Base-by-base conservation (phyloP, 805 yeast species). In the Starmerella ratchasimensis region DNA sequence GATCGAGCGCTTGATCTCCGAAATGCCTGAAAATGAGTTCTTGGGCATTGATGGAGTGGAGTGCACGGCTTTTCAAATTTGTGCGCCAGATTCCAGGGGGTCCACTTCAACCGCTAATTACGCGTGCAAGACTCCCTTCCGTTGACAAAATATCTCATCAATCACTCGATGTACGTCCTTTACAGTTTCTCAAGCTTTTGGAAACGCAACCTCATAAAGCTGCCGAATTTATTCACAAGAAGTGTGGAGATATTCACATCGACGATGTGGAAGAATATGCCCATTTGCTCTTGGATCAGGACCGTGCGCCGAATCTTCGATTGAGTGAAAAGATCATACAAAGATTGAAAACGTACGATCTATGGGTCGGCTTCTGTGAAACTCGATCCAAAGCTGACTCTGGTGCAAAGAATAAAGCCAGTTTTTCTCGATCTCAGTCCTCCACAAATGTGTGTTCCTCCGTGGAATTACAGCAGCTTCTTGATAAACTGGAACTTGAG, bases 31-130 rank as follows among this genome's bases (percentile, higher is more conserved):
- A n/a, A n/a, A n/a, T n/a, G n/a, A n/a, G n/a, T n/a, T n/a, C n/a
- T n/a, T 40, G 46, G 46, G 37, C 40, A 7, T 11, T 38, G 2
- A 20, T 43, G 31, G 33, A 40, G 17, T 43, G 46, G 46, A 19
- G 31, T 24, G 10, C 35, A 8, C 13, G 15, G 13, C 18, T 17
- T 4, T 40, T 36, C 22, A 24, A 15, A 22, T 43, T 36, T 28
- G 7, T 27, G 1, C 33, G 33, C 6, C 22, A 31, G 9, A 2
- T 3, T 16, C 15, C 22, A n/a, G 29, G 16, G 3, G 20, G 11
- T 18, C 33, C 19, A 2, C 28, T 19, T 6, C 28, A 14, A 9
- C 31, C 36, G 8, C 15, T 36, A 15, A 18, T 7, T 8, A 3
- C 31, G 2, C 34, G 41, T 5, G 22, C 31, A 13, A 18, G 47